Evolutionary conservation across 2,329 filamentous ascomycete genomes (phyloP), one percentile per base, ranked within the genome.

Genomic region (Sclerotinia nivalis): DNA sequence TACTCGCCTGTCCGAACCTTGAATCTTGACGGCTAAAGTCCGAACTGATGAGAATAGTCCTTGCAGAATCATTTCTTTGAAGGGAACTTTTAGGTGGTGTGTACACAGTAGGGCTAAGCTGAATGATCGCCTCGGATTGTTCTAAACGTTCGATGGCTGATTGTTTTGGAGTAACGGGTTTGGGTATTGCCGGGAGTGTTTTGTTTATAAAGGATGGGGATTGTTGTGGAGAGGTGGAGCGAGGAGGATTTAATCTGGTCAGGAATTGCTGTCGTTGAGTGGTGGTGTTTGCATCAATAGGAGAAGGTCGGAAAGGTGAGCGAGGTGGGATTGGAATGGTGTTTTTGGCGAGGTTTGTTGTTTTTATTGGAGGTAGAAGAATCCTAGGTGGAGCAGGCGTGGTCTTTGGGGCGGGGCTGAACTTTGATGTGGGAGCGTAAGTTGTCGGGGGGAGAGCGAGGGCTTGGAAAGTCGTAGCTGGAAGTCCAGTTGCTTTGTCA

Each of bases 51-150:
- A 47, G 31, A 20, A 65, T 52, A 1, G 31, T 43, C 15, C 18
- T 52, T 10, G 18, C 34, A 4, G 47, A 54, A 28, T 37, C 66
- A 49, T 67, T 72, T 72, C 69, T 71, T 69, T 37, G 71, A 3
- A n/a, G 25, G 1, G 25, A 45, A 18, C 31, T 31, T 25, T 20
- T 28, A n/a, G 67, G 69, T 22, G 75, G 75, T 28, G 73, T 71
- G 76, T 88, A 88, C 6, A 88, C 84, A 1, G 82, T 80, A 3
- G 87, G 83, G 70, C 82, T 86, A 3, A 88, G 79, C 43, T 75
- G 72, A 6, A 70, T 73, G 2, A 68, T 71, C 55, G 72, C 70
- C 45, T 65, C 37, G 1, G 50, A 31, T 1, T 81, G 84, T 31
- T 79, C 69, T 34, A 69, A 34, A 7, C 64, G 77, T 43, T 80